Conservation (phyloP, 805 yeast genomes). For the Clavispora phyllophila region DNA sequence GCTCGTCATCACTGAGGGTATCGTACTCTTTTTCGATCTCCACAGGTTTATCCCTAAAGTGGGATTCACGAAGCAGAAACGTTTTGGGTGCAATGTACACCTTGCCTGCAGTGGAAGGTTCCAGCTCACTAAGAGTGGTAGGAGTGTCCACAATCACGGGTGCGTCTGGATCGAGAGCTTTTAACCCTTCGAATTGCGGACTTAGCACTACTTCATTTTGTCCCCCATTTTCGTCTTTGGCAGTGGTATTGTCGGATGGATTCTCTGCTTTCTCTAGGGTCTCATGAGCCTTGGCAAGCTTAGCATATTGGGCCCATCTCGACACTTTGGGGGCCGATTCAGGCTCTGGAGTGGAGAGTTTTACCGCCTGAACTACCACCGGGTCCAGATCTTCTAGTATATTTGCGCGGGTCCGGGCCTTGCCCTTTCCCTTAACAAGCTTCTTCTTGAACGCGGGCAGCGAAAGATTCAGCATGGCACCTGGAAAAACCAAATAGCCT, state of each 20-base stretch:
- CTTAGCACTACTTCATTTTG: no score
- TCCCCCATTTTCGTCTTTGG: no score
- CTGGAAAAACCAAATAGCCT: not conserved
- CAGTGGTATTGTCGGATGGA: no score
- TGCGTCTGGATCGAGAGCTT: not conserved
- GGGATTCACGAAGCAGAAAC: conserved; percentile 7
- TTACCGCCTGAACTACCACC: not conserved
- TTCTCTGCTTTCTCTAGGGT: not conserved
- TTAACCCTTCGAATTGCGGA: not conserved
- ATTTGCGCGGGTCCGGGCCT: not conserved
- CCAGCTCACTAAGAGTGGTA: not conserved
- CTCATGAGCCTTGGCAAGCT: not conserved
- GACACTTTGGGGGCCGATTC: not conserved
- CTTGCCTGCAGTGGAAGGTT: not conserved
- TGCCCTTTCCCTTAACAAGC: not conserved
- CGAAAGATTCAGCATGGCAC: not conserved
- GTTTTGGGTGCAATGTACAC: conserved; percentile 1
- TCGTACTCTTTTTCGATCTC: conserved; percentile 1
- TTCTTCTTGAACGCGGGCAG: conserved; percentile 2
- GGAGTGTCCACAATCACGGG: not conserved
- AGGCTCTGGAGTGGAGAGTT: not conserved
- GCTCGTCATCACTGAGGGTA: conserved; percentile 1
- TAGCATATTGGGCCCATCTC: not conserved
- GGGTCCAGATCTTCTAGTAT: not conserved
- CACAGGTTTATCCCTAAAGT: conserved; percentile 9